Base-by-base conservation (phyloP, 2,329 filamentous ascomycete species). In the Geoglossum cookeanum region DNA sequence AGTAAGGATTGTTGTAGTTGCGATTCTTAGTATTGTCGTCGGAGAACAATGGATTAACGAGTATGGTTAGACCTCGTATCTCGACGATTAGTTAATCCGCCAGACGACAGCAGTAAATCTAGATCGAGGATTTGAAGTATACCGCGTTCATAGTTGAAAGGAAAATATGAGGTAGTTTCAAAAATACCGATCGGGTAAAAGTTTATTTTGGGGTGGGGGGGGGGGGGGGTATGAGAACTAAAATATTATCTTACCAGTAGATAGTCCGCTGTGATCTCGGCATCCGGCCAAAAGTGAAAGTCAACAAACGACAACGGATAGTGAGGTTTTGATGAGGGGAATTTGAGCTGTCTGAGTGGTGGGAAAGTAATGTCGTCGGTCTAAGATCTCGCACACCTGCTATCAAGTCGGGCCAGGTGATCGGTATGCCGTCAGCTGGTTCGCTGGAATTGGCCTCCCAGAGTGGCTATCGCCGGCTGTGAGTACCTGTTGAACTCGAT, bases 1-100 rank as follows among this genome's bases (percentile, higher is more conserved):
- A 29, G 5, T 32, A 4, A 29, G 8, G 45, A 54, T 53, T 22
- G 32, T 54, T 7, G 3, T 52, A 17, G 17, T 39, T 17, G 29
- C 13, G 55, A 33, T 33, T 49, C 61, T 65, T 65, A 59, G 58
- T 65, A 65, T 66, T 65, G 64, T 65, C 64, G 63, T 64, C 57
- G 35, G 58, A 63, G 62, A 63, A 53, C 49, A 53, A 53, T 53
- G 13, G 13, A 22, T 11, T 9, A 35, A 52, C 30, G 8, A 53
- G 22, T 35, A 3, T 35, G 30, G 30, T 35, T 53, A 53, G 9
- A 17, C 13, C 30, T 4, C 9, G 37, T 22, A 29, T 35, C 15
- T n/a, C 49, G 37, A n/a, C 49, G 22, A 22, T 13, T 17, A 17
- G 8, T 17, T 9, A 45, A 42, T 13, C 37, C 37, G n/a, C 37